These are phyloP conservation scores for Francoa sonchifolia DNA, from an alignment of 441 rosid genomes.

Conservation along the genomic window DNA sequence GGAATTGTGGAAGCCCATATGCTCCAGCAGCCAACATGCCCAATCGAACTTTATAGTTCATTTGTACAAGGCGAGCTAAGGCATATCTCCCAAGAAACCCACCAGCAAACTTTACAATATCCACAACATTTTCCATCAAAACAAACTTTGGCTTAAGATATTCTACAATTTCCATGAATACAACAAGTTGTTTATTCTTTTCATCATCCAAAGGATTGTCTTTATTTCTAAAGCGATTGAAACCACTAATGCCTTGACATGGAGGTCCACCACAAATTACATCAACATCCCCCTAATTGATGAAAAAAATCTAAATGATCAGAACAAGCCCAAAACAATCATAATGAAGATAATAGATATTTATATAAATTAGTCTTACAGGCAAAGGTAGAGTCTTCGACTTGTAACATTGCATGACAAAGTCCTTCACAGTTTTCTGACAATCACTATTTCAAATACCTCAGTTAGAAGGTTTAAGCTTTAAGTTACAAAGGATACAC, in stretches of 20 bases:
- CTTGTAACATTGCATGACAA: conserved; percentile 30
- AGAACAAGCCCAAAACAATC: too few relatives aligned
- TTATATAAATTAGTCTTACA: conserved; percentile 17
- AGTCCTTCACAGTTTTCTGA: conserved; percentile 27
- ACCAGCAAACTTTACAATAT: conserved; percentile 40
- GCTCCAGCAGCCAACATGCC: conserved; percentile 88
- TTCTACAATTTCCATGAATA: conserved; percentile 60
- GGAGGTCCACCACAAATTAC: conserved; percentile 87
- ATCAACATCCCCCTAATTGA: conserved; percentile 47
- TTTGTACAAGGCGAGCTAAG: conserved; percentile 39
- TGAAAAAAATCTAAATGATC: neutral
- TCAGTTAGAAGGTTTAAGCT: too few relatives aligned
- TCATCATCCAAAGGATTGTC: conserved; percentile 45
- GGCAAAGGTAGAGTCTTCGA: conserved; percentile 44
- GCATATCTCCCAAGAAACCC: conserved; percentile 67
- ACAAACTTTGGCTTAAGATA: conserved; percentile 54
- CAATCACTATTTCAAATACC: conserved; percentile 34
- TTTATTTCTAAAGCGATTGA: conserved; percentile 49
- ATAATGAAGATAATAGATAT: neutral
- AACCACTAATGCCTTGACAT: conserved; percentile 86
- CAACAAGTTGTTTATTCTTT: conserved; percentile 49
- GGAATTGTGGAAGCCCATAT: conserved; percentile 79
- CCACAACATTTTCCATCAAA: conserved; percentile 81
- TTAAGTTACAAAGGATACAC: neutral
- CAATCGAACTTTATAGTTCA: conserved; percentile 60